Evolutionary conservation across 177 flowering plant genomes (phyloP).

Genomic region (Vitis hybrid): DNA sequence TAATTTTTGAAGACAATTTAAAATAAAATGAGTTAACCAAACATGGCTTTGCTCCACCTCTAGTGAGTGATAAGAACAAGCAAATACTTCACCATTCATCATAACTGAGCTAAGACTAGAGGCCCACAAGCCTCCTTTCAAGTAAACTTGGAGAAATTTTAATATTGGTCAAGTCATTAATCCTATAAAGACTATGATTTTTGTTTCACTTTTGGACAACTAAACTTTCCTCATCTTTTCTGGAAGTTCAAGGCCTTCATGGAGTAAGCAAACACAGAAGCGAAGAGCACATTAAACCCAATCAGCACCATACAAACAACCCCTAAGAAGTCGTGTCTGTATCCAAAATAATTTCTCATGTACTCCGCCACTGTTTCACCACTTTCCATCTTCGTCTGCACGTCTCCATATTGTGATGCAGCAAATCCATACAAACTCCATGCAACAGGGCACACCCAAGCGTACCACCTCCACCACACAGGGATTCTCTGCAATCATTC

Average conservation of each 20-base stretch:
- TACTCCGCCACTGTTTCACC: slow-evolving; percentile 23
- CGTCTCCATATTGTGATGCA: slow-evolving; percentile 27
- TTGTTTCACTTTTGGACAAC: not conserved
- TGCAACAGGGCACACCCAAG: slow-evolving; percentile 19
- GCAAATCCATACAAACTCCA: slow-evolving; percentile 31
- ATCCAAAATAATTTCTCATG: slow-evolving; percentile 21
- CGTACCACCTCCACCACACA: slow-evolving; percentile 36
- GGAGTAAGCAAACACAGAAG: slow-evolving; percentile 18
- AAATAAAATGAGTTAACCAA: too few relatives aligned
- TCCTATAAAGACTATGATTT: too few relatives aligned
- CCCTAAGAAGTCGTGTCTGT: slow-evolving; percentile 17
- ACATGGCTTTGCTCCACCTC: too few relatives aligned
- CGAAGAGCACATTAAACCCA: slow-evolving; percentile 17
- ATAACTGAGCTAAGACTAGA: too few relatives aligned
- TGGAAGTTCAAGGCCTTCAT: slow-evolving; percentile 32
- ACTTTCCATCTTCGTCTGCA: slow-evolving; percentile 8
- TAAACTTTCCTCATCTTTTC: slow-evolving; percentile 14
- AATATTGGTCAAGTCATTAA: too few relatives aligned
- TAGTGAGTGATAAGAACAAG: too few relatives aligned
- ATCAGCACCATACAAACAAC: slow-evolving; percentile 15
- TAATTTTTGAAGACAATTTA: too few relatives aligned
- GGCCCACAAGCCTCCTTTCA: too few relatives aligned
- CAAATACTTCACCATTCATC: too few relatives aligned
- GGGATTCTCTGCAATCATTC: slow-evolving; percentile 22
- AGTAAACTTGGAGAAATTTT: too few relatives aligned